phyloP scores from a whole-genome alignment of 2,329 filamentous ascomycete genomes.

The Colletotrichum sidae region DNA sequence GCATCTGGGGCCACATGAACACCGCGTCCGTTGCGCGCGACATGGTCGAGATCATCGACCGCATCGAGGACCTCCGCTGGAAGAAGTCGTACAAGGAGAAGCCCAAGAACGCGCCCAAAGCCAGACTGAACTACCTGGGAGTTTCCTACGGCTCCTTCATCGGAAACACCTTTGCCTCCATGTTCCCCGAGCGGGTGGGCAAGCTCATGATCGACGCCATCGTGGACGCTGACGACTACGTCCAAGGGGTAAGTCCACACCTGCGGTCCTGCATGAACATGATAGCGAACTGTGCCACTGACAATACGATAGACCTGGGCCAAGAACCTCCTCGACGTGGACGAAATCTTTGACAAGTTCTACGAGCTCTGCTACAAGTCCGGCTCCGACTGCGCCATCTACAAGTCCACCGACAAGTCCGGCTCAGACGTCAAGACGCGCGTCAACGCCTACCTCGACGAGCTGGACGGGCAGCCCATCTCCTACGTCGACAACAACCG shows the following conservation, averaged over 20 bases:
- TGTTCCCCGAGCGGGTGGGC: conserved; percentile 51
- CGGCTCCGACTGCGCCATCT: conserved; percentile 45
- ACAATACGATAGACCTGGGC: conserved; percentile 44
- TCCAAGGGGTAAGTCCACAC: conserved; percentile 38
- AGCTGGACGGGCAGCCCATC: conserved; percentile 44
- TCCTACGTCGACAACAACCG: conserved; percentile 36
- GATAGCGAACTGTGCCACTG: background rate
- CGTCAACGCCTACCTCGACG: conserved; percentile 45
- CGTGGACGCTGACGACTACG: conserved; percentile 44
- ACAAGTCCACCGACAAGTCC: conserved; percentile 41
- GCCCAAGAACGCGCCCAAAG: conserved; percentile 11
- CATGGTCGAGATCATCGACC: conserved; percentile 49
- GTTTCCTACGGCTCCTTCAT: conserved; percentile 53
- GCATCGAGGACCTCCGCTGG: conserved; percentile 42
- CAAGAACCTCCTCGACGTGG: conserved; percentile 50
- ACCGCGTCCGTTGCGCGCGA: conserved; percentile 48
- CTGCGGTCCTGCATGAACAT: background rate
- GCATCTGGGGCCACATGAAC: conserved; percentile 44
- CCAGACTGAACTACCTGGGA: conserved; percentile 54
- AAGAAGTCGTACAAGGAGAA: conserved; percentile 6
- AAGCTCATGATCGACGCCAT: conserved; percentile 50
- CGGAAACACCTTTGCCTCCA: conserved; percentile 49
- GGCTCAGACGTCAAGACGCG: conserved; percentile 45
- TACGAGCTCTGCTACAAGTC: conserved; percentile 50
- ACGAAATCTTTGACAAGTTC: conserved; percentile 48